Evolutionary conservation across 176 grass and related monocot species (phyloP).

Genomic region (Alloteropsis semialata): DNA sequence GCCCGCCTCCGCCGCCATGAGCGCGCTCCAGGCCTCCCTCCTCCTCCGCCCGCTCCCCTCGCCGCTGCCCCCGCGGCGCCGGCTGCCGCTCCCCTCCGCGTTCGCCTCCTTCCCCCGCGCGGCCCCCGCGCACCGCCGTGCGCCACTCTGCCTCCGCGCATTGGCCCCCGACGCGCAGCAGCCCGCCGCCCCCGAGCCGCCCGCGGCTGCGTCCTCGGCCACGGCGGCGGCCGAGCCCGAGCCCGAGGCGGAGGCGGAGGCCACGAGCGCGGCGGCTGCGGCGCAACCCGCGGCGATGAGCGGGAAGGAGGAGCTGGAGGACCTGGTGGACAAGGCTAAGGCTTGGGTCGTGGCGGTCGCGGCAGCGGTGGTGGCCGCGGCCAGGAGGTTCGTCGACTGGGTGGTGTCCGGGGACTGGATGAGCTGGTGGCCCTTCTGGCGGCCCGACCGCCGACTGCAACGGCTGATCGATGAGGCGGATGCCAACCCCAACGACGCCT

Average conservation of each 20-base stretch:
- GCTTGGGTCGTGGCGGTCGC: slow-evolving; percentile 42
- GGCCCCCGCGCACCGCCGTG: slow-evolving; percentile 13
- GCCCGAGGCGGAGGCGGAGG: background rate
- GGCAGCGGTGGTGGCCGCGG: slow-evolving; percentile 35
- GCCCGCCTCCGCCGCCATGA: slow-evolving; percentile 45
- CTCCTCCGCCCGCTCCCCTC: slow-evolving; percentile 59
- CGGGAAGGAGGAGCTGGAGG: slow-evolving; percentile 49
- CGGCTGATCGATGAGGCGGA: slow-evolving; percentile 81
- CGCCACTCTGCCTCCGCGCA: slow-evolving; percentile 41
- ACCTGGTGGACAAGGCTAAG: slow-evolving; percentile 40
- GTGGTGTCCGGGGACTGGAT: slow-evolving; percentile 65
- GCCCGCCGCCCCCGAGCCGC: slow-evolving; percentile 18
- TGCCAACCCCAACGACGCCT: slow-evolving; percentile 71
- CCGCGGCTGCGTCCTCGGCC: background rate
- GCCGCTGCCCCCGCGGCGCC: slow-evolving; percentile 23
- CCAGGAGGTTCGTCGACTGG: slow-evolving; percentile 51
- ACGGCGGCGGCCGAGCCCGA: slow-evolving; percentile 8
- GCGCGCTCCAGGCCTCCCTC: slow-evolving; percentile 70
- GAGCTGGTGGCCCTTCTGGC: slow-evolving; percentile 93
- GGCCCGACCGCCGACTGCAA: slow-evolving; percentile 58
- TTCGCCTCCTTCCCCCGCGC: slow-evolving; percentile 28
- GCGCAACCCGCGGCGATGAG: background rate
- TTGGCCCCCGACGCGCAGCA: slow-evolving; percentile 41
- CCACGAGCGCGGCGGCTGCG: background rate
- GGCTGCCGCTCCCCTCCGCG: slow-evolving; percentile 19